Evolutionary conservation across 352 stramenopile genomes (phyloP).

Genomic region (Saprolegnia parasitica): DNA sequence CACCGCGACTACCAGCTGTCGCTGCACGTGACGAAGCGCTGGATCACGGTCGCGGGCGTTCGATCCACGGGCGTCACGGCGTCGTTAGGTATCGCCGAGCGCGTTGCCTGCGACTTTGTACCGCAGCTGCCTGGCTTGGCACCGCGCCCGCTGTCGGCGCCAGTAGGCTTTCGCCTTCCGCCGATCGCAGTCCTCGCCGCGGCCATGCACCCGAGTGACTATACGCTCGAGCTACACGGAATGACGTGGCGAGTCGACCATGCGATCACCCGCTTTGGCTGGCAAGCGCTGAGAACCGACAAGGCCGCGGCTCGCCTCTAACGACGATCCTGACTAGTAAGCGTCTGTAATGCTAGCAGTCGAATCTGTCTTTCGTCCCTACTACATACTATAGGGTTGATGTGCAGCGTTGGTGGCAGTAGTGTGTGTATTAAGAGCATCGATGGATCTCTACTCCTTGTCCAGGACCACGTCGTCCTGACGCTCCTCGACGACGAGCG

Average conservation of each 20-base stretch:
- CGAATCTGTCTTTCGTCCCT: too few relatives aligned
- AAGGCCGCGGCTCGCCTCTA: too few relatives aligned
- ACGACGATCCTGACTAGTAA: too few relatives aligned
- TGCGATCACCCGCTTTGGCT: neutral
- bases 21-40: conserved; percentile 17
- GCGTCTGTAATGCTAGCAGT: too few relatives aligned
- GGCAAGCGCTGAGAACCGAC: neutral
- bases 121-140: neutral
- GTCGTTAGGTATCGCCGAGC: conserved; percentile 47
- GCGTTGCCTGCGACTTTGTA: conserved; percentile 21
- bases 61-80: conserved; percentile 56
- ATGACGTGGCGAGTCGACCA: neutral
- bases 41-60: conserved; percentile 36
- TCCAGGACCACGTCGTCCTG: conserved; percentile 5
- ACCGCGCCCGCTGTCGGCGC: neutral
- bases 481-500: conserved; percentile 70
- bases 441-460: neutral
- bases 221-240: neutral
- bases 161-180: neutral
- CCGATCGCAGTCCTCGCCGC: neutral
- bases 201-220: neutral
- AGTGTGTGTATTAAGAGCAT: too few relatives aligned
- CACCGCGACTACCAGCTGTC: conserved; percentile 61
- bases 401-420: too few relatives aligned
- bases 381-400: too few relatives aligned